Evolutionary conservation across 371 early-diverging fungal genomes (phyloP), one percentile per base, ranked within the genome.

Genomic region (Syncephalastrum monosporum): DNA sequence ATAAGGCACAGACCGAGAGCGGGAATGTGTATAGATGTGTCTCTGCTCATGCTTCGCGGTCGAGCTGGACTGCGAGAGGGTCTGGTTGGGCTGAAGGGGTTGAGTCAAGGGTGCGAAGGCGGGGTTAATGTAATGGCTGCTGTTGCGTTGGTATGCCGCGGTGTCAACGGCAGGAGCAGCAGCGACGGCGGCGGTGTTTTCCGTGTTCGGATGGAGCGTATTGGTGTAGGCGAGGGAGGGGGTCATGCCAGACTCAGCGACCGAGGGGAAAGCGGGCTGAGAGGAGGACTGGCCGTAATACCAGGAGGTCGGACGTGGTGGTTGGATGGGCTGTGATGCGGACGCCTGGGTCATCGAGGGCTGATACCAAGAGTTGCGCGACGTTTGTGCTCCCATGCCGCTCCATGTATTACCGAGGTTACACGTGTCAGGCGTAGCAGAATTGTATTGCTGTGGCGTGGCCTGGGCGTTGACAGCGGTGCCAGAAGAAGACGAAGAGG

Each of bases 1-100:
- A 25, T 60, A 63, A 12, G 68, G 68, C 5, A 68, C 69, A 13
- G 77, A 76, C 27, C 68, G 67, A 12, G 77, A 76, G 15, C 77
- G 59, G 25, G 62, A 61, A 43, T 75, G 75, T 42, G 67, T 57
- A 61, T 73, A 61, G 13, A 29, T 50, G 3, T 59, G 54, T 16
- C 60, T 56, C 58, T 55, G 45, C 42, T 60, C 53, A 13, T 55
- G 55, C 17, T 53, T 59, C 19, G 46, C 33, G 6, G 42, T 41
- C 17, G 46, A 44, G 5, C 42, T 51, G 15, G 58, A 47, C 21
- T 51, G 58, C n/a, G 47, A 58, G 25, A 33, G 5, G 38, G 38
- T 33, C 38, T 33, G 38, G 8, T 29, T 27, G 47, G 47, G 3
- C 42, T 52, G 10, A 43, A 27, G 48, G 46, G 29, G 44, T 24